A percentile compares a stretch with the other conserved stretches of the same genome.
Conservation (phyloP, 1,139 yeast genomes). For the Sugiyamaella castrensis region DNA sequence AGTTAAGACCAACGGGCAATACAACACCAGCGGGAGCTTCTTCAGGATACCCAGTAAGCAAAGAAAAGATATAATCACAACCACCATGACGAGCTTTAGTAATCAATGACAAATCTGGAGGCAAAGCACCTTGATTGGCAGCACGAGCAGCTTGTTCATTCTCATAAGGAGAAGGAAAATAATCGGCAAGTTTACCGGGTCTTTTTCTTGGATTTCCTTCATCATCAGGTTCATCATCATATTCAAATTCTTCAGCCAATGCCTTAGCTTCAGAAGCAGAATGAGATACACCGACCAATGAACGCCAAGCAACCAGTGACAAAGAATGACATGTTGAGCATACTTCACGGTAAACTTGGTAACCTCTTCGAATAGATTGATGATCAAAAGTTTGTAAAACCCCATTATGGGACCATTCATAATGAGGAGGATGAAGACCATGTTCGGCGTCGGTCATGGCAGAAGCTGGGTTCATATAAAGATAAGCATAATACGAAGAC, state of each 20-base stretch:
- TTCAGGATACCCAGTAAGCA: conserved; percentile 98
- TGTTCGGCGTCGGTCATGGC: conserved; percentile 99
- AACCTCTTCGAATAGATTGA: conserved; percentile 97
- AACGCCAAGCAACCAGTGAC: conserved; percentile 98
- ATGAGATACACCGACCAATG: conserved; percentile 95
- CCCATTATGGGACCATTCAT: conserved; percentile 88
- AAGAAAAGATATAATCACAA: conserved; percentile 88
- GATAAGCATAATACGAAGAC: conserved; percentile 34
- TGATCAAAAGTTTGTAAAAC: conserved; percentile 93
- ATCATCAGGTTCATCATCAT: conserved; percentile 99
- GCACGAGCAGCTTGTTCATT: conserved; percentile 99
- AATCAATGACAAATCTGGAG: conserved; percentile 95
- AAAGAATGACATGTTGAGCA: conserved; percentile 99
- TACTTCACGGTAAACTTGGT: conserved; percentile 97
- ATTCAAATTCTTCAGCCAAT: conserved; percentile 95
- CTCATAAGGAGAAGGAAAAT: conserved; percentile 91
- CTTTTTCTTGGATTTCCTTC: conserved; percentile 98
- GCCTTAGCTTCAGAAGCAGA: conserved; percentile 86
- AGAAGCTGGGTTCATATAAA: conserved; percentile 50
- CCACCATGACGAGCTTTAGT: conserved; percentile 99
- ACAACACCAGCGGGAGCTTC: conserved; percentile 97
- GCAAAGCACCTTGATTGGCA: conserved; percentile 98
- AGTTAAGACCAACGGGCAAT: conserved; percentile 90
- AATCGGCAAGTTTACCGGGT: conserved; percentile 96
- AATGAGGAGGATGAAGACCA: conserved; percentile 94